Base-by-base conservation (phyloP, 2,329 filamentous ascomycete genomes). In the Neurospora sp. region DNA sequence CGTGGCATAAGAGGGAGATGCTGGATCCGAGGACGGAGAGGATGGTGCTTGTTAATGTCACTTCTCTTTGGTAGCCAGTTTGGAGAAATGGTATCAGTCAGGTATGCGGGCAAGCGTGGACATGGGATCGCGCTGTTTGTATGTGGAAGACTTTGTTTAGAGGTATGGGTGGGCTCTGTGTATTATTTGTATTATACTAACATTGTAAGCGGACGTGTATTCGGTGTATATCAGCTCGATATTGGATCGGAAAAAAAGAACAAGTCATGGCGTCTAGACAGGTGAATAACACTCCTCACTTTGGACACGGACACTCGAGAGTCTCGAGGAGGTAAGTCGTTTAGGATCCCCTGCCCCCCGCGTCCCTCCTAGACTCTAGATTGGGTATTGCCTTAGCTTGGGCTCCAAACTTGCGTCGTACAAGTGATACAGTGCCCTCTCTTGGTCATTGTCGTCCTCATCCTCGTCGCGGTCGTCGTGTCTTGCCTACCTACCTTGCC, bases 1-100 rank as follows among this genome's bases (percentile, higher is more conserved):
- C 73, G 68, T 84, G 82, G 82, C 82, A 84, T 73, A 78, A 78
- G 33, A 77, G 81, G 70, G 75, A 78, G 69, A 73, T 84, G 2
- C 42, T 72, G 40, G 73, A 76, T 67, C 76, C 66, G 38, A 66
- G 71, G 71, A 74, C 71, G 7, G 69, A 70, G 23, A 72, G 73
- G 68, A 68, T 67, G 0, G 72, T 77, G 68, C 43, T 74, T n/a
- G 73, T 79, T 13, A 74, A 79, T 68, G 74, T 76, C 4, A 73
- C 75, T 9, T 75, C 74, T 10, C 43, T 80, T 67, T 79, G 76
- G 76, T 79, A 68, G 33, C 33, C 33, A 36, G 33, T 36, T 36
- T 36, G 33, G 33, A 36, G 33, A 36, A 36, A 36, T 36, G 33
- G 33, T 36, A 36, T 36, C 33, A 36, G 33, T 36, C 33, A 36